These are phyloP conservation scores for Sugiyamaella pinicola DNA, from an alignment of 1,139 yeast species.

Conservation along the genomic window DNA sequence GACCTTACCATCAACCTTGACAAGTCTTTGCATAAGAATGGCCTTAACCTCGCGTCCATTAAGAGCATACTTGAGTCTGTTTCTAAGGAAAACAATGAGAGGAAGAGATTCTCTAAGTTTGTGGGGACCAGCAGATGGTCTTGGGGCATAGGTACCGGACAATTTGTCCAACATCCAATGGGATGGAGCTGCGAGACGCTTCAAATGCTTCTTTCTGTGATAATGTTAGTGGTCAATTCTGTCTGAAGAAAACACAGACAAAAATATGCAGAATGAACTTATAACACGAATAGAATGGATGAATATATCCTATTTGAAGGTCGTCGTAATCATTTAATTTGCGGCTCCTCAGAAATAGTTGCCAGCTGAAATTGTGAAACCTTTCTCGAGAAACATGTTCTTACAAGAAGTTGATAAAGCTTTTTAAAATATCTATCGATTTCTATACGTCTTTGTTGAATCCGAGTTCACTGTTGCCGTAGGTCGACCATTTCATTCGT, in stretches of 20 bases:
- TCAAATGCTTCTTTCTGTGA: constrained; percentile 78
- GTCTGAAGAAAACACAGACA: too few species aligned
- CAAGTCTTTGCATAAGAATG: constrained; percentile 98
- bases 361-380: too few species aligned
- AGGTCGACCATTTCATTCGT: not conserved
- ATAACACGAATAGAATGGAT: too few species aligned
- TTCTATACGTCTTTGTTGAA: not conserved
- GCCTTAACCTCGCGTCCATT: constrained; percentile 99
- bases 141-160: constrained; percentile 99
- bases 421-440: too few species aligned
- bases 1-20: constrained; percentile 98
- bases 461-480: not conserved
- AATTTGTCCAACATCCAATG: constrained; percentile 99
- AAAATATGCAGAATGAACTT: too few species aligned
- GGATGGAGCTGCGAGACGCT: constrained; percentile 99
- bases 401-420: too few species aligned
- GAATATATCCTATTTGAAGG: too few species aligned
- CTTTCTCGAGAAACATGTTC: too few species aligned
- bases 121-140: constrained; percentile 99
- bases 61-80: constrained; percentile 99
- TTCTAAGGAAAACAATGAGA: constrained; percentile 95
- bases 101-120: constrained; percentile 99
- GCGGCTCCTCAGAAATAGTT: too few species aligned
- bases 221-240: constrained; percentile 17
- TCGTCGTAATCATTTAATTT: too few species aligned